A percentile compares a stretch with the other conserved stretches of the same genome.
phyloP scores from a whole-genome alignment of 2,329 filamentous ascomycete species.

The Trichophyton benhamiae region DNA sequence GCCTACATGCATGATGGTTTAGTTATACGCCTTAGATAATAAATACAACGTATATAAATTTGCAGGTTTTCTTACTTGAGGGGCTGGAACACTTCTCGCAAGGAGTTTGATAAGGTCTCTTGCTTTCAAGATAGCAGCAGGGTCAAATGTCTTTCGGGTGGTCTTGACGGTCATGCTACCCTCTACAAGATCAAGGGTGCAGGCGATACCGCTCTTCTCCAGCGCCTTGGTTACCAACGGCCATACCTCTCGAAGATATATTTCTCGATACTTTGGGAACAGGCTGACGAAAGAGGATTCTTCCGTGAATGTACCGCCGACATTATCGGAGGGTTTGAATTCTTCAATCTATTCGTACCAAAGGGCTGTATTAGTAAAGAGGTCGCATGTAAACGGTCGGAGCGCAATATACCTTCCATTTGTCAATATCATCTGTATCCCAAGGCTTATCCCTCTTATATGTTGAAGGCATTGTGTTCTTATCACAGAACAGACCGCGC shows the following conservation, averaged over 20 bases:
- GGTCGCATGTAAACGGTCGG: background rate
- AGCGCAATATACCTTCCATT: constrained; percentile 58
- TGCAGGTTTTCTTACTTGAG: constrained; percentile 43
- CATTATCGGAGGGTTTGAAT: constrained; percentile 78
- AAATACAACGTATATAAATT: background rate
- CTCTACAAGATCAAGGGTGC: constrained; percentile 85
- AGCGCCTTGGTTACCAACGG: constrained; percentile 76
- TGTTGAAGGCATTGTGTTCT: constrained; percentile 62
- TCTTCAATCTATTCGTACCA: constrained; percentile 49
- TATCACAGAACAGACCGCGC: background rate
- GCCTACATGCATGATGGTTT: constrained; percentile 36
- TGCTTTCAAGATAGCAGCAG: constrained; percentile 83
- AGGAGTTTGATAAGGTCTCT: constrained; percentile 89
- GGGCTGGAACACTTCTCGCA: constrained; percentile 79
- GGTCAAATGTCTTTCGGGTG: constrained; percentile 81
- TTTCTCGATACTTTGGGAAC: constrained; percentile 93
- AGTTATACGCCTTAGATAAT: background rate
- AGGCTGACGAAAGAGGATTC: constrained; percentile 76
- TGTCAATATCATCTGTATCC: constrained; percentile 95
- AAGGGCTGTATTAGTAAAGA: background rate
- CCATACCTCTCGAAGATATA: constrained; percentile 87
- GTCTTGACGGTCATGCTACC: constrained; percentile 96
- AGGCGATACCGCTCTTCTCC: constrained; percentile 77
- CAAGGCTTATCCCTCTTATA: constrained; percentile 84
- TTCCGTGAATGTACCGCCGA: constrained; percentile 73